Evolutionary conservation across 164 flowering plant genomes (phyloP).

Genomic region (Saururus chinensis): DNA sequence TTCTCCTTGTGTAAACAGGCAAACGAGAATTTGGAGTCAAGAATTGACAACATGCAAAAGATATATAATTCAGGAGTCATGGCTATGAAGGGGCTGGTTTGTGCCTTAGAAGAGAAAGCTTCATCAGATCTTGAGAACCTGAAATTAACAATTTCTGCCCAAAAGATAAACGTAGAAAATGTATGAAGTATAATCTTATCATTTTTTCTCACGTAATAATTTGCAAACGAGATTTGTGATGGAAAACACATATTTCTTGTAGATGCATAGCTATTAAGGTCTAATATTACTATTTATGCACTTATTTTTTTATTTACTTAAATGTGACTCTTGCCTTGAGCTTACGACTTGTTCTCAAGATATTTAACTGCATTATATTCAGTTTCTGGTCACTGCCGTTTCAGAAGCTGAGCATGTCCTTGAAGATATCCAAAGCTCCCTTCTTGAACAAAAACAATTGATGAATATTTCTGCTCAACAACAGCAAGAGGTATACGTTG

Average conservation of each 20-base stretch:
- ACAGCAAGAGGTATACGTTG: slow-evolving; percentile 47
- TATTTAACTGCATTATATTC: slow-evolving; percentile 10
- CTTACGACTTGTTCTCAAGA: not conserved
- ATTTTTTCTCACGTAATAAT: too few species aligned
- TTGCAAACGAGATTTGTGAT: too few species aligned
- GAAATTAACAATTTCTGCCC: slow-evolving; percentile 29
- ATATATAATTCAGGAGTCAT: slow-evolving; percentile 37
- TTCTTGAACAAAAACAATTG: slow-evolving; percentile 45
- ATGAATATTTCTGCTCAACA: slow-evolving; percentile 39
- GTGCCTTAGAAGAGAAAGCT: slow-evolving; percentile 32
- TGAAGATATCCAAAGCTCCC: slow-evolving; percentile 37
- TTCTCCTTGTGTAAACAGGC: slow-evolving; percentile 39
- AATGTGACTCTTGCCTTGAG: too few species aligned
- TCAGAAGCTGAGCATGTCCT: slow-evolving; percentile 51
- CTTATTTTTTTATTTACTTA: too few species aligned
- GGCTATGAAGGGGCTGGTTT: slow-evolving; percentile 41
- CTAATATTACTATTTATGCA: too few species aligned
- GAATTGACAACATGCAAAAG: slow-evolving; percentile 36
- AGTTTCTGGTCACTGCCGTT: slow-evolving; percentile 44
- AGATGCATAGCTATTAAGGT: too few species aligned
- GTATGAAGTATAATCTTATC: slow-evolving; percentile 23
- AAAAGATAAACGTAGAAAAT: slow-evolving; percentile 40
- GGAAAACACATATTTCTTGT: too few species aligned
- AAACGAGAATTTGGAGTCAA: slow-evolving; percentile 43
- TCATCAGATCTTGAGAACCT: slow-evolving; percentile 47